Conservation (phyloP, 176 grass and related monocot genomes). For the Oryza coarctata region DNA sequence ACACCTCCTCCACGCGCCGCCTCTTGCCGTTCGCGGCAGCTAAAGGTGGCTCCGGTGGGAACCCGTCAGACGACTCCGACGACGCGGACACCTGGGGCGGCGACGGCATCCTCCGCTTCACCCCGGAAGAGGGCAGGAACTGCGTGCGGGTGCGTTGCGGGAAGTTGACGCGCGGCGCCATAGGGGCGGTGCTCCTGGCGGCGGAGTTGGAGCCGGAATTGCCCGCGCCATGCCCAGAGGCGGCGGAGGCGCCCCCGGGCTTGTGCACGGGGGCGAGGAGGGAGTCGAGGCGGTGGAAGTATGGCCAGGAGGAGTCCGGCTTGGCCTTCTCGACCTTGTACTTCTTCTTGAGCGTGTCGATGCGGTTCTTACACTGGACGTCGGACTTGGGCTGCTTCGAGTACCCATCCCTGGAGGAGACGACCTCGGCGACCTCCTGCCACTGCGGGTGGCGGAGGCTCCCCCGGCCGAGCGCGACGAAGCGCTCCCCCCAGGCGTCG, state of each 20-base stretch:
- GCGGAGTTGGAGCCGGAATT: slow-evolving; percentile 23
- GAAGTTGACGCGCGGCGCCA: slow-evolving; percentile 52
- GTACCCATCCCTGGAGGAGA: slow-evolving; percentile 84
- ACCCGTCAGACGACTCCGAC: slow-evolving; percentile 83
- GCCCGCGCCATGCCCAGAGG: neutral
- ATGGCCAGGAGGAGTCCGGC: slow-evolving; percentile 59
- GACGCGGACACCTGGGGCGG: slow-evolving; percentile 44
- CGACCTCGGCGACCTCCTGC: slow-evolving; percentile 94
- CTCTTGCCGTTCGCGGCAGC: slow-evolving; percentile 58
- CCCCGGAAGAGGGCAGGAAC: slow-evolving; percentile 9
- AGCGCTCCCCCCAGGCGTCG: slow-evolving; percentile 97
- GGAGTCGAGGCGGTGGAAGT: slow-evolving; percentile 72
- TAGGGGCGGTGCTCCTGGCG: slow-evolving; percentile 22
- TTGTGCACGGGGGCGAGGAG: slow-evolving; percentile 68
- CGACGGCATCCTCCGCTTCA: slow-evolving; percentile 47
- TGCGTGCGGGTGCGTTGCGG: slow-evolving; percentile 70
- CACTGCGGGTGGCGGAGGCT: slow-evolving; percentile 93
- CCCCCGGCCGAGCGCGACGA: slow-evolving; percentile 80
- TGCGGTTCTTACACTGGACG: slow-evolving; percentile 95
- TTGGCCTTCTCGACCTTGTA: slow-evolving; percentile 84
- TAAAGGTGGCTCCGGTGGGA: slow-evolving; percentile 57
- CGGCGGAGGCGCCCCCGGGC: neutral
- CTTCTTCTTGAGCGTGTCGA: slow-evolving; percentile 99
- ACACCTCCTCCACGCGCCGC: slow-evolving; percentile 20
- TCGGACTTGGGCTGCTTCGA: slow-evolving; percentile 73